Evolutionary conservation across 768 basidiomycete genomes (phyloP).

Genomic region (Tricholoma terreum): DNA sequence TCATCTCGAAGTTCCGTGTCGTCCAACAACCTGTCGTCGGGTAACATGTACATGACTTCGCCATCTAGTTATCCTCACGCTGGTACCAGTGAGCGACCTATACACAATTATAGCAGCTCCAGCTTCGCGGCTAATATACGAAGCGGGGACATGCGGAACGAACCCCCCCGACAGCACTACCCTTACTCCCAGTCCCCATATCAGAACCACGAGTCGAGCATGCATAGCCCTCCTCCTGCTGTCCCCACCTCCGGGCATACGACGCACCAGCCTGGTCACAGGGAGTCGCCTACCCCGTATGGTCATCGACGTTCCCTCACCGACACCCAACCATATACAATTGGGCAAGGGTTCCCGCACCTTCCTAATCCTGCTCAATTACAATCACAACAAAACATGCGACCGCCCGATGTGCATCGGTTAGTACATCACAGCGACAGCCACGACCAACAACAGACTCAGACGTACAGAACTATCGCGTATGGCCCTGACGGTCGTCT

Average conservation of each 20-base stretch:
- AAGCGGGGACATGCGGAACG: conserved; percentile 43
- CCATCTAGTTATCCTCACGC: conserved; percentile 45
- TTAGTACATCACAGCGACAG: conserved; percentile 27
- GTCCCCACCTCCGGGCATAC: conserved; percentile 33
- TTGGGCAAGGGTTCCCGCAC: conserved; percentile 47
- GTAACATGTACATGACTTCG: conserved; percentile 37
- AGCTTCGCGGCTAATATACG: conserved; percentile 38
- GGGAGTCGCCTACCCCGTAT: conserved; percentile 46
- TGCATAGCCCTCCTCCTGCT: conserved; percentile 38
- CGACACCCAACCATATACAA: conserved; percentile 52
- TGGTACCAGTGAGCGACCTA: conserved; percentile 47
- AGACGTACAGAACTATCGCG: conserved; percentile 32
- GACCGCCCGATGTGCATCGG: conserved; percentile 43
- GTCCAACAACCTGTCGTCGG: conserved; percentile 10
- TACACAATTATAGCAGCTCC: conserved; percentile 45
- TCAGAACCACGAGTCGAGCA: conserved; percentile 37
- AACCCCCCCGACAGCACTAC: conserved; percentile 44
- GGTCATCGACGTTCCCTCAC: conserved; percentile 56
- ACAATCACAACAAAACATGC: conserved; percentile 32
- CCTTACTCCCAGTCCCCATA: conserved; percentile 51
- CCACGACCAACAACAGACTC: conserved; percentile 27
- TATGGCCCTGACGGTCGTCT: conserved; percentile 47
- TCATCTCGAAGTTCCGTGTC: conserved; percentile 43
- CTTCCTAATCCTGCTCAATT: conserved; percentile 45
- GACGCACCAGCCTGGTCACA: conserved; percentile 36